phyloP scores from a whole-genome alignment of 805 yeast genomes.

The Yarrowia divulgata region DNA sequence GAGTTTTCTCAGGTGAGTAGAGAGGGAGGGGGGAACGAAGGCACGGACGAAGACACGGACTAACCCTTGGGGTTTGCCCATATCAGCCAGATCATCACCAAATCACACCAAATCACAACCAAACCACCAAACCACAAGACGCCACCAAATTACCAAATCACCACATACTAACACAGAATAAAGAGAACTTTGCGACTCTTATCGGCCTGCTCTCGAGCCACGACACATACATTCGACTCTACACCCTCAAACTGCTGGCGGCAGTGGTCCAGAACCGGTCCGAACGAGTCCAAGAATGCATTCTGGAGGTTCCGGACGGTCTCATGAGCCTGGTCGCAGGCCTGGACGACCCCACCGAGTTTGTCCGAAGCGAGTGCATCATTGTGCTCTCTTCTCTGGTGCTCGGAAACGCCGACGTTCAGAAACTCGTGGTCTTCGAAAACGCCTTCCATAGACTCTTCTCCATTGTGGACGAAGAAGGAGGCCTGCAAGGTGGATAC shows the following conservation, averaged over 20 bases:
- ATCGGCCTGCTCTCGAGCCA: constrained; percentile 59
- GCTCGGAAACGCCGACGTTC: constrained; percentile 82
- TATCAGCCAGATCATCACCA: background rate
- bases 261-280: constrained; percentile 83
- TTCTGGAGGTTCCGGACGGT: constrained; percentile 65
- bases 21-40: background rate
- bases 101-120: no score
- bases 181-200: constrained; percentile 56
- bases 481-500: constrained; percentile 85
- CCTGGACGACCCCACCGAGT: constrained; percentile 75
- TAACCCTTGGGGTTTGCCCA: background rate
- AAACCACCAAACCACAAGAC: no score
- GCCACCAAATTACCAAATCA: no score
- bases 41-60: no score
- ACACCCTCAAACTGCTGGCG: constrained; percentile 83
- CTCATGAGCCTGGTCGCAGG: constrained; percentile 58
- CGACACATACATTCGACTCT: constrained; percentile 81
- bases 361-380: constrained; percentile 83
- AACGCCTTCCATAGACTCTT: constrained; percentile 86
- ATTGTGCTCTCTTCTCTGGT: constrained; percentile 83
- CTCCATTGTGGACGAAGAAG: constrained; percentile 81
- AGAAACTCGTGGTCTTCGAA: constrained; percentile 92
- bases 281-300: constrained; percentile 70
- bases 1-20: constrained; percentile 70
- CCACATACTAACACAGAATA: constrained; percentile 44